These are phyloP conservation scores for Triticum monococcum DNA, from an alignment of 176 grass and related monocot genomes.

Conservation along the genomic window DNA sequence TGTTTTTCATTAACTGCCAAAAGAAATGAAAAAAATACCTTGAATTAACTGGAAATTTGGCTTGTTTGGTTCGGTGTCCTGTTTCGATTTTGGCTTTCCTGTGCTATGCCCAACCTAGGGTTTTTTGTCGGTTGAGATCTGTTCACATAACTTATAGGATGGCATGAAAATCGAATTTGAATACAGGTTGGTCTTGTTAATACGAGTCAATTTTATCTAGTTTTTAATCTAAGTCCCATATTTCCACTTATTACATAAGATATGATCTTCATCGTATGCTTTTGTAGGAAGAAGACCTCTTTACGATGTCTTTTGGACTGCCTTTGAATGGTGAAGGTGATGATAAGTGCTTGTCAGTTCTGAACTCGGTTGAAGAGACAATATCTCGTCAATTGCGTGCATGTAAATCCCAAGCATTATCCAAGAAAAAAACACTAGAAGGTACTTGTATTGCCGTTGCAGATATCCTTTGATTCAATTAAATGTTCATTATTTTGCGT, in stretches of 20 bases:
- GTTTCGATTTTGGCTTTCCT: background rate
- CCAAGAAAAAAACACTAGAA: conserved; percentile 89
- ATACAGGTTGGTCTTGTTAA: conserved; percentile 17
- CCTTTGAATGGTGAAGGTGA: conserved; percentile 86
- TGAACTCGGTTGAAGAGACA: conserved; percentile 92
- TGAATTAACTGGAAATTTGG: background rate
- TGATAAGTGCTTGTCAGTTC: conserved; percentile 82
- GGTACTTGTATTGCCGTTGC: conserved; percentile 35
- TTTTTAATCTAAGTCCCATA: background rate
- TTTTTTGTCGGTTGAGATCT: background rate
- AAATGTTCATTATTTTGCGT: conserved; percentile 1
- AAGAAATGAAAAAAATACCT: background rate
- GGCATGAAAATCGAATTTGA: background rate
- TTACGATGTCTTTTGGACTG: conserved; percentile 85
- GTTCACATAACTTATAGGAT: conserved; percentile 2
- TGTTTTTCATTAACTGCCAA: background rate
- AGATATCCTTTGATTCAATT: background rate
- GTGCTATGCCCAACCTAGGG: background rate
- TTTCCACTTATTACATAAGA: conserved; percentile 17
- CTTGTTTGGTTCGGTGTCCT: background rate
- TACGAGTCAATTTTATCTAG: background rate
- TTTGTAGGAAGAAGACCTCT: conserved; percentile 91
- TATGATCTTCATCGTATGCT: conserved; percentile 6
- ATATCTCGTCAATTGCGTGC: conserved; percentile 85
- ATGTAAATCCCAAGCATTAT: conserved; percentile 74